phyloP scores from a whole-genome alignment of 1,284 basidiomycete genomes.

The Sanguinoderma infundibulare region DNA sequence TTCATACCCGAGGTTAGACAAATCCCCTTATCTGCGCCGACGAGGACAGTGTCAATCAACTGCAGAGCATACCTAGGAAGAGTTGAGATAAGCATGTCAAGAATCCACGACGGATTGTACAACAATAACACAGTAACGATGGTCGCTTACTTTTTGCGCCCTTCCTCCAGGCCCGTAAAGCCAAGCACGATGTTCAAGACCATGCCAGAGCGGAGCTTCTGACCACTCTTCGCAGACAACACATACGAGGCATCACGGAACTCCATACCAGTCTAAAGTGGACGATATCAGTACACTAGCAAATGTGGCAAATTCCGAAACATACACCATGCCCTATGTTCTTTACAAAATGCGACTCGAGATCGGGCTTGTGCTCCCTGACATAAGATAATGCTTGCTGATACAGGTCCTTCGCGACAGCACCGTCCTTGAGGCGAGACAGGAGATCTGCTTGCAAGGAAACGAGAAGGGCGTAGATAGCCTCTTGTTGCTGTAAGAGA shows the following conservation, averaged over 20 bases:
- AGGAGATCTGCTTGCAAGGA: slow-evolving; percentile 83
- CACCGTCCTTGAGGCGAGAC: slow-evolving; percentile 82
- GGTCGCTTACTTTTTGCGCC: slow-evolving; percentile 70
- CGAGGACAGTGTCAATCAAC: slow-evolving; percentile 87
- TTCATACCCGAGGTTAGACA: slow-evolving; percentile 88
- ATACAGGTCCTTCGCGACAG: slow-evolving; percentile 80
- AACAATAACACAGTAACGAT: neutral
- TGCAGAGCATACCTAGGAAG: slow-evolving; percentile 84
- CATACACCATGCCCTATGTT: slow-evolving; percentile 89
- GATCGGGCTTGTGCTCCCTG: slow-evolving; percentile 77
- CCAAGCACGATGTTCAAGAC: slow-evolving; percentile 85
- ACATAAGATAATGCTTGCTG: slow-evolving; percentile 77
- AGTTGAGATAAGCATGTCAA: neutral
- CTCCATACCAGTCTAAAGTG: slow-evolving; percentile 84
- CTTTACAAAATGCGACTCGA: slow-evolving; percentile 88
- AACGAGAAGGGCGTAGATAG: slow-evolving; percentile 81
- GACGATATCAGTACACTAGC: neutral
- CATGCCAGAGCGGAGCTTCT: slow-evolving; percentile 81
- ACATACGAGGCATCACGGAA: slow-evolving; percentile 91
- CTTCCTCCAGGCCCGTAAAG: slow-evolving; percentile 83
- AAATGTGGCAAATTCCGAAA: slow-evolving; percentile 8
- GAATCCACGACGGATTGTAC: neutral
- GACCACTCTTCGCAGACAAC: slow-evolving; percentile 80
- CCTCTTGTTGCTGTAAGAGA: slow-evolving; percentile 80
- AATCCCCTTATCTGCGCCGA: slow-evolving; percentile 70